These are phyloP conservation scores for Discostella stelligera DNA, from an alignment of 352 stramenopile genomes.

Conservation along the genomic window DNA sequence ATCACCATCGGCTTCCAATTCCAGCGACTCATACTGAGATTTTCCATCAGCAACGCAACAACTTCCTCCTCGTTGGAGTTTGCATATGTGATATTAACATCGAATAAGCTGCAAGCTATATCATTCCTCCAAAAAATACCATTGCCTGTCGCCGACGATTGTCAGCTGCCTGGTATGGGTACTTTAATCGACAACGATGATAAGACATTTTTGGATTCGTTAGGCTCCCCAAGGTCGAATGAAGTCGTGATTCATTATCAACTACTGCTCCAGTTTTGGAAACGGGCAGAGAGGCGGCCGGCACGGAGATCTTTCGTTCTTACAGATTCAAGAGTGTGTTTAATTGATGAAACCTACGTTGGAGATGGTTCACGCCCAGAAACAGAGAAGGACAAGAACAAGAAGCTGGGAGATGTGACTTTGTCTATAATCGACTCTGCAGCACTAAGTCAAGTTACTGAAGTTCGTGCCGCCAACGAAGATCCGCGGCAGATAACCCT, in stretches of 20 bases:
- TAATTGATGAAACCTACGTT: slow-evolving; percentile 76
- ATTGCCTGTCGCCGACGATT: slow-evolving; percentile 40
- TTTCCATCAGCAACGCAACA: slow-evolving; percentile 42
- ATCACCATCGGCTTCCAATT: slow-evolving; percentile 83
- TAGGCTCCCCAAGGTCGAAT: slow-evolving; percentile 37
- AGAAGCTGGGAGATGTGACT: slow-evolving; percentile 49
- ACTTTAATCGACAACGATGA: slow-evolving; percentile 76
- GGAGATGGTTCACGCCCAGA: slow-evolving; percentile 55
- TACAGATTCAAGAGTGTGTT: slow-evolving; percentile 70
- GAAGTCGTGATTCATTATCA: slow-evolving; percentile 78
- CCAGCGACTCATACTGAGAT: slow-evolving; percentile 70
- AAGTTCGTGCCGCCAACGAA: slow-evolving; percentile 72
- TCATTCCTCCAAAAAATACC: slow-evolving; percentile 70
- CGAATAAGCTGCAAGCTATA: slow-evolving; percentile 67
- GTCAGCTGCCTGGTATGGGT: slow-evolving; percentile 22
- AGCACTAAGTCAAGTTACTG: slow-evolving; percentile 55
- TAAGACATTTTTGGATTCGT: slow-evolving; percentile 63
- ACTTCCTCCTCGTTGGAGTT: slow-evolving; percentile 53
- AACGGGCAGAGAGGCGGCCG: slow-evolving; percentile 55
- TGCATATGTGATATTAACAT: slow-evolving; percentile 69
- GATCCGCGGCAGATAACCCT: slow-evolving; percentile 78
- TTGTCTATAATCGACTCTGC: slow-evolving; percentile 65
- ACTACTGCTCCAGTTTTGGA: slow-evolving; percentile 76
- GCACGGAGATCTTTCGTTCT: slow-evolving; percentile 68
- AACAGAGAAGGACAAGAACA: slow-evolving; percentile 14